phyloP scores from a whole-genome alignment of 2,329 filamentous ascomycete genomes.

The Talaromyces amestolkiae region DNA sequence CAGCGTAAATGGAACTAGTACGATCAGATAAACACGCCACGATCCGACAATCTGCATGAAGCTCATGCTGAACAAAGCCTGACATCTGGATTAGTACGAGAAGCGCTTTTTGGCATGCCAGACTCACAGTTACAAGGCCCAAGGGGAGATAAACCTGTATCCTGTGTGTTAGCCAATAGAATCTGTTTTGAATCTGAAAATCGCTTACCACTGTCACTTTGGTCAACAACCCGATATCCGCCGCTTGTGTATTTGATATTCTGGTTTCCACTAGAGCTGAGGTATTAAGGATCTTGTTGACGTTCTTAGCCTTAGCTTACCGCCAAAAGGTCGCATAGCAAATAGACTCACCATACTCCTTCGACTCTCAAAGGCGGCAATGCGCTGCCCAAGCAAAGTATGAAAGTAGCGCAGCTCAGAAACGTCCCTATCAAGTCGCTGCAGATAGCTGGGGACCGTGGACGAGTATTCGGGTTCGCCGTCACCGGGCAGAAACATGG shows the following conservation, averaged over 20 bases:
- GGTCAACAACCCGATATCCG: slow-evolving; percentile 12
- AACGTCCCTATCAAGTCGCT: background rate
- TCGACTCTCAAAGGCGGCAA: background rate
- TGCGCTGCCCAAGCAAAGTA: slow-evolving; percentile 8
- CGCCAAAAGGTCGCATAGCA: background rate
- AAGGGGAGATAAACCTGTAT: background rate
- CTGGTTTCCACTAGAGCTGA: slow-evolving; percentile 12
- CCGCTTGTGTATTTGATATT: slow-evolving; percentile 11
- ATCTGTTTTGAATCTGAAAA: background rate
- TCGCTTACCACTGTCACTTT: slow-evolving; percentile 9
- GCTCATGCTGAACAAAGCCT: slow-evolving; percentile 7
- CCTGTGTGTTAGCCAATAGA: background rate
- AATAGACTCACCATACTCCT: background rate
- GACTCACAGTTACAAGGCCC: background rate
- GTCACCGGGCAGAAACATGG: background rate
- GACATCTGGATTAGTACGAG: background rate
- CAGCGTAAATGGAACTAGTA: background rate
- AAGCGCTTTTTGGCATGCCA: background rate
- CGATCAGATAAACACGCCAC: background rate
- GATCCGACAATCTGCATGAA: slow-evolving; percentile 1
- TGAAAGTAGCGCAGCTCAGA: slow-evolving; percentile 7
- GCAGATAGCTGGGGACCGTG: background rate
- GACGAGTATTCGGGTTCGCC: background rate
- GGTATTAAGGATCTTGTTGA: background rate
- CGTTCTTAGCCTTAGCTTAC: background rate